A percentile compares a stretch with the other conserved stretches of the same genome.
Evolutionary conservation across 441 rosid genomes (phyloP).

Genomic region (Pelargonium myrrhifolium): DNA sequence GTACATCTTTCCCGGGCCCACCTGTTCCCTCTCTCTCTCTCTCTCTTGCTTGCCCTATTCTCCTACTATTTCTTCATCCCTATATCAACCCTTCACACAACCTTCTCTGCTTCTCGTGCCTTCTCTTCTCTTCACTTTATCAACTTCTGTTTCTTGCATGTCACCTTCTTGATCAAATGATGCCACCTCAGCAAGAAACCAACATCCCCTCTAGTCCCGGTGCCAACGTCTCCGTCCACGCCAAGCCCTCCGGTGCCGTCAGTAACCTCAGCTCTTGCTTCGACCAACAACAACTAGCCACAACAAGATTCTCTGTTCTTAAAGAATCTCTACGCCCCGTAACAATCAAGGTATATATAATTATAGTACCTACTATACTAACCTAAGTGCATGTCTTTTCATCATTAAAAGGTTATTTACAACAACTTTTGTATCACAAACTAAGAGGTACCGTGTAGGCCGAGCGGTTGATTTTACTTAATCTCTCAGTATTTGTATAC

Average conservation of each 20-base stretch:
- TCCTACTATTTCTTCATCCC: neutral
- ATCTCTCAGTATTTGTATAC: too few species aligned
- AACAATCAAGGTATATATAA: too few species aligned
- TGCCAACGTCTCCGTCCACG: neutral
- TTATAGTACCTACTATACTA: too few species aligned
- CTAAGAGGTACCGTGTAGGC: too few species aligned
- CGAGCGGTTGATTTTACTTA: too few species aligned
- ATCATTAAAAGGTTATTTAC: too few species aligned
- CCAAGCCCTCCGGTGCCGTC: neutral
- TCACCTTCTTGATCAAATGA: neutral
- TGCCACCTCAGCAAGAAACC: neutral
- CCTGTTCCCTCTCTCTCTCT: neutral
- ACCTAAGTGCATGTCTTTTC: too few species aligned
- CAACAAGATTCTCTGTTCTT: too few species aligned
- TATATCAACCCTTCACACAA: neutral
- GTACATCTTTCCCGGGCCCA: neutral
- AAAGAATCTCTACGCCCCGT: too few species aligned
- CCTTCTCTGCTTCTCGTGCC: neutral
- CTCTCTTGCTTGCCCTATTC: too few species aligned
- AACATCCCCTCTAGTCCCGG: neutral
- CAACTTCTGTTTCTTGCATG: neutral
- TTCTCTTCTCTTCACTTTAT: neutral
- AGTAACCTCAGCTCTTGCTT: neutral
- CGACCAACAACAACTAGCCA: neutral
- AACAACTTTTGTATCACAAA: too few species aligned